Evolutionary conservation across 2,329 filamentous ascomycete species (phyloP), one percentile per base, ranked within the genome.

Genomic region (Chrysoporthe austroafricana): DNA sequence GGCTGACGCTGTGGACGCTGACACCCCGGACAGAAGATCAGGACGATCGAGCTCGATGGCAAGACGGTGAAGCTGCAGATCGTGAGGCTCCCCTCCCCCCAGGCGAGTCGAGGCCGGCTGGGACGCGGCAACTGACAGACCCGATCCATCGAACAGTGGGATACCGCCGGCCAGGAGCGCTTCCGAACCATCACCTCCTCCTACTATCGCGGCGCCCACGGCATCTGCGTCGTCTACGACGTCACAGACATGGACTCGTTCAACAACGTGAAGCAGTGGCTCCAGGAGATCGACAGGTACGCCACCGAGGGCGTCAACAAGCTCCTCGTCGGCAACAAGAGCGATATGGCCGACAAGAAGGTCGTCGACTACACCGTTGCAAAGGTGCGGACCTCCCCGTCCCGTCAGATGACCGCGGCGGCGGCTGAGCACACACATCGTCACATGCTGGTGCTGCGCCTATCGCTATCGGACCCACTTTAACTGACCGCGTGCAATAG

Each of bases 261-360:
- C 93, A 98, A 99, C 90, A 99, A 98, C 85, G 96, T 99, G 77
- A 98, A 99, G 92, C 96, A 99, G 87, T 99, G 96, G 96, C 89
- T 99, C 71, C 96, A 99, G 83, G 96, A 99, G 85, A 99, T 99
- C 76, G 96, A 99, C 85, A 91, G 96, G 81, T 98, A 99, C 78
- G 96, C 96, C 75, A 99, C 96, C 74, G 96, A 99, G 84, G 96
- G 96, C 73, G 96, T 99, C 78, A 99, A 99, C 90, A 99, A 99
- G 88, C 88, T 99, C 73, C 90, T 99, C 71, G 95, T 99, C 71
- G 96, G 96, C 78, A 99, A 99, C 91, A 99, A 99, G 91, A 97
- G 94, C 84, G 96, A 99, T 92, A 98, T 99, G 94, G 90, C 95
- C 69, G 96, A 99, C 85, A 99, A 99, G 92, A 99, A 98, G 87